Evolutionary conservation across 176 grass and related monocot species (phyloP).

Genomic region (Microstegium vimineum): DNA sequence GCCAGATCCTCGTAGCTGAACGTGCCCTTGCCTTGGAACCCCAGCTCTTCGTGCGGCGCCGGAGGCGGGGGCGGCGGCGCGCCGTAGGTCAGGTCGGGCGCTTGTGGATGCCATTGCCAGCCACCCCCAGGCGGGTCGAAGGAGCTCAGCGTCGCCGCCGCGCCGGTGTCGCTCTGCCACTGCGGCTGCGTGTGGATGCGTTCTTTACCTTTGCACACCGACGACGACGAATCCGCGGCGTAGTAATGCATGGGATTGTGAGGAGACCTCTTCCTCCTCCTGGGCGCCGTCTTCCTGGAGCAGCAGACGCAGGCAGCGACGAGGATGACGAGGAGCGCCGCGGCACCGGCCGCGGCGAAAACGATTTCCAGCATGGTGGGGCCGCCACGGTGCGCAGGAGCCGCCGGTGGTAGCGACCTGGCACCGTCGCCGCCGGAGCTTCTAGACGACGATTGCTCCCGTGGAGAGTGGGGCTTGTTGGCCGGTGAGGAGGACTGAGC

Average conservation of each 20-base stretch:
- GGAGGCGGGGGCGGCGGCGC: no score
- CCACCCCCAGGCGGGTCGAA: no score
- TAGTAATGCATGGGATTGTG: constrained; percentile 54
- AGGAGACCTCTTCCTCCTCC: constrained; percentile 49
- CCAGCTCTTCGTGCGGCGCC: no score
- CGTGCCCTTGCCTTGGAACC: background rate
- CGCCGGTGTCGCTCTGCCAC: constrained; percentile 25
- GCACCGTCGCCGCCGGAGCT: background rate
- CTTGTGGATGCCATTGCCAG: no score
- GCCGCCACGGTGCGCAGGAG: constrained; percentile 1
- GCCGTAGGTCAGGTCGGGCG: no score
- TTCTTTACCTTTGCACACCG: constrained; percentile 45
- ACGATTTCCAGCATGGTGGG: constrained; percentile 21
- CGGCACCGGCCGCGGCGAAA: constrained; percentile 42
- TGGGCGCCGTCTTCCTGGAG: constrained; percentile 45
- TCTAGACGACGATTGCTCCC: background rate
- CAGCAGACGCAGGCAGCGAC: constrained; percentile 47
- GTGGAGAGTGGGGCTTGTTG: background rate
- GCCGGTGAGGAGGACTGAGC: background rate
- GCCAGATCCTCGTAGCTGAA: no score
- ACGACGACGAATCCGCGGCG: constrained; percentile 46
- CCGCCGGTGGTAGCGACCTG: background rate
- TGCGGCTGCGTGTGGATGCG: background rate
- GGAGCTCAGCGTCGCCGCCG: constrained; percentile 23
- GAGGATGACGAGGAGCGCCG: constrained; percentile 41